These are phyloP conservation scores for Hirschfeldia incana DNA, from an alignment of 345 rosid genomes.

Conservation along the genomic window DNA sequence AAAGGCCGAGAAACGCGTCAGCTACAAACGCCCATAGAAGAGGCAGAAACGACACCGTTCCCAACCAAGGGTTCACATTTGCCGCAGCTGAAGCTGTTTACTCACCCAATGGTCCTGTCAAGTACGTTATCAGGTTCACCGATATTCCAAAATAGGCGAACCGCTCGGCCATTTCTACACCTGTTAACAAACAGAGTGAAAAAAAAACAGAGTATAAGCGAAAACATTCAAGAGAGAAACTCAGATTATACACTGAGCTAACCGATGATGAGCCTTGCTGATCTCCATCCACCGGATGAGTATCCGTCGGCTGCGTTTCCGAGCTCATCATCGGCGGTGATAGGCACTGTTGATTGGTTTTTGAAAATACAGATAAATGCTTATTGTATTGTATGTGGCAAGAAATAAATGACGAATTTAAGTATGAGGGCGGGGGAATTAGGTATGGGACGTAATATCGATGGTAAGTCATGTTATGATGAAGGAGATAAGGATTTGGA, in stretches of 20 bases:
- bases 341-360: too few relatives aligned
- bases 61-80: constrained; percentile 61
- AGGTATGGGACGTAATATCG: too few relatives aligned
- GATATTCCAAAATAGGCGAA: constrained; percentile 52
- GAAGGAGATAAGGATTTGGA: too few relatives aligned
- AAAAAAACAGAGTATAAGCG: background rate
- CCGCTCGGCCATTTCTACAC: constrained; percentile 54
- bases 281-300: constrained; percentile 51
- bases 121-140: constrained; percentile 57
- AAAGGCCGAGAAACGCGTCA: constrained; percentile 61
- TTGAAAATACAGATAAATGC: too few relatives aligned
- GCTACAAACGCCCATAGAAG: constrained; percentile 62
- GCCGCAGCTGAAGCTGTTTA: constrained; percentile 60
- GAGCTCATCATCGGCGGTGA: constrained; percentile 8
- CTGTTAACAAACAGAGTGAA: constrained; percentile 9
- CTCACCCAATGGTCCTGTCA: constrained; percentile 63
- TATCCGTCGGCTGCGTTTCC: constrained; percentile 31
- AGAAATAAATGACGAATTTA: too few relatives aligned
- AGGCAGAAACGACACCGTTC: constrained; percentile 55
- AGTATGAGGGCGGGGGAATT: too few relatives aligned
- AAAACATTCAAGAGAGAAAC: background rate
- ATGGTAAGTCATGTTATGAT: too few relatives aligned
- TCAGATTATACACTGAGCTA: background rate
- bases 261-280: constrained; percentile 43
- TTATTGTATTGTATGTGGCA: too few relatives aligned